These are phyloP conservation scores for Curvularia spicifera DNA, from an alignment of 2,329 filamentous ascomycete species.

Conservation along the genomic window DNA sequence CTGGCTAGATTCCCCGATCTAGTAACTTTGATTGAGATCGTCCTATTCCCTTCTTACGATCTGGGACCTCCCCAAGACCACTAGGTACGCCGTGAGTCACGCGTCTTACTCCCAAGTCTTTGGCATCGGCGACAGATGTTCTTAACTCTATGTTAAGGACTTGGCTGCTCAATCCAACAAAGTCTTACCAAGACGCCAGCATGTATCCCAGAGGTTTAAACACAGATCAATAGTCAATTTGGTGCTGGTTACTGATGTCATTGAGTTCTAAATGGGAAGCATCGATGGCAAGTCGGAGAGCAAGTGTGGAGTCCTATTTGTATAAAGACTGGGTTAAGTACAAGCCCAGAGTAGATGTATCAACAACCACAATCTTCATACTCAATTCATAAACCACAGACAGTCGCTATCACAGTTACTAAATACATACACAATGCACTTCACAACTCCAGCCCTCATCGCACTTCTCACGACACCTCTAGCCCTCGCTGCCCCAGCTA, in stretches of 20 bases:
- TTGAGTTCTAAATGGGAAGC: slow-evolving; percentile 7
- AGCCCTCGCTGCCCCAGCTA: slow-evolving; percentile 29
- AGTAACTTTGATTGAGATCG: slow-evolving; percentile 4
- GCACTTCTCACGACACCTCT: slow-evolving; percentile 29
- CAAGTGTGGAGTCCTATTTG: slow-evolving; percentile 14
- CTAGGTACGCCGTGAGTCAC: slow-evolving; percentile 2
- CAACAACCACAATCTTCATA: slow-evolving; percentile 10
- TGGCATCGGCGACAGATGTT: slow-evolving; percentile 9
- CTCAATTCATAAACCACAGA: not conserved
- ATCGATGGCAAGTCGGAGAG: slow-evolving; percentile 1
- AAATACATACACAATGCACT: slow-evolving; percentile 28
- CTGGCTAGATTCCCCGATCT: slow-evolving; percentile 2
- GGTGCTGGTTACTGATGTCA: slow-evolving; percentile 26
- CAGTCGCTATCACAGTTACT: not conserved
- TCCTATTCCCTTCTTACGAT: not conserved
- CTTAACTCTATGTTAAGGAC: slow-evolving; percentile 17
- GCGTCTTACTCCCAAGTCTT: slow-evolving; percentile 2
- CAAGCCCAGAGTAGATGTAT: slow-evolving; percentile 2
- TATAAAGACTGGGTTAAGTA: slow-evolving; percentile 26
- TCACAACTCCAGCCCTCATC: slow-evolving; percentile 28
- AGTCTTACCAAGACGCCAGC: slow-evolving; percentile 16
- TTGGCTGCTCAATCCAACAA: slow-evolving; percentile 24
- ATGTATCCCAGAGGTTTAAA: slow-evolving; percentile 22
- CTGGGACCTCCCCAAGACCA: slow-evolving; percentile 14
- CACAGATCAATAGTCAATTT: slow-evolving; percentile 9